Base-by-base conservation (phyloP, 2,329 filamentous ascomycete species). In the Aspergillus arachidicola region DNA sequence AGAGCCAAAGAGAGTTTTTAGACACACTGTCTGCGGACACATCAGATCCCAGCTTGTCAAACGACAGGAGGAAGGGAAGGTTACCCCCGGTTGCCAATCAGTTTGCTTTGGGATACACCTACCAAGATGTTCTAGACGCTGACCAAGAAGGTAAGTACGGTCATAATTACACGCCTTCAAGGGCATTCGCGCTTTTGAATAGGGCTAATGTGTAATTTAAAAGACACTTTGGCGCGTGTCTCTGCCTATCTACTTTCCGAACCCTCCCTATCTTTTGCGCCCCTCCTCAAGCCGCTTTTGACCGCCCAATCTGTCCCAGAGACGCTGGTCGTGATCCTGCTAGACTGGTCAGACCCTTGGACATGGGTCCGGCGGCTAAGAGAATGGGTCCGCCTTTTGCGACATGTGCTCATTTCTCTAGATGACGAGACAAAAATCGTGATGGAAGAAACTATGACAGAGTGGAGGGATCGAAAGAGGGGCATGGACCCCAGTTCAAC, bases 281-380 rank as follows among this genome's bases (percentile, higher is more conserved):
- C 91, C 36, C 88, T 97, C 60, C 84, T 97, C 64, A 89, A 89
- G 69, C 93, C 94, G 28, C 90, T 97, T 58, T 85, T 97, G 64
- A 96, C 91, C 21, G 89, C 92, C 50, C 87, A 92, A 77, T 90
- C 92, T 7, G 91, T 97, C 74, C 89, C 92, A 34, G 91, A 96
- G 76, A 96, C 92, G 54, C 85, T 96, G 64, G 86, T 98, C 66
- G 91, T 96, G 66, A 89, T 99, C 71, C 83, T 99, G n/a, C 85
- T 99, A 50, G 94, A 97, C 81, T 99, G 95, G 95, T 90, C 91
- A 63, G 89, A 95, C 74, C 95, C 95, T 16, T 97, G 95, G 89
- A 84, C 89, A 66, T 99, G 96, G 93, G 86, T 97, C 74, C 87
- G 92, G 63, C 91, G 97, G 78, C 82, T 99, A 62, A 87, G 92